phyloP scores from a whole-genome alignment of 345 rosid genomes.

The Draba incana region DNA sequence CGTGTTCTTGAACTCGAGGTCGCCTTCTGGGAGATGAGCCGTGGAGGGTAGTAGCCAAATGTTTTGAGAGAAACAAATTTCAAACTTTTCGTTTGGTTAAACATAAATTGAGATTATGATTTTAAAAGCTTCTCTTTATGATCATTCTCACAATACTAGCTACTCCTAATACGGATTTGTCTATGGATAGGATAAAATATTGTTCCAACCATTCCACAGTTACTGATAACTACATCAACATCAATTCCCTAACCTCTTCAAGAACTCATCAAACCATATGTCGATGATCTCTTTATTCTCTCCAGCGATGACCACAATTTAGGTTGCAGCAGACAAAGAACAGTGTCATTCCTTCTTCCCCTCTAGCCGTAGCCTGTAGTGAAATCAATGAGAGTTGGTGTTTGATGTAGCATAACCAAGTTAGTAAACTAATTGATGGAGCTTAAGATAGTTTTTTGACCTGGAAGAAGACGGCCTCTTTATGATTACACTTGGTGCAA shows the following conservation, averaged over 20 bases:
- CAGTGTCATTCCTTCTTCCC: conserved; percentile 91
- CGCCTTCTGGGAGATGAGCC: conserved; percentile 80
- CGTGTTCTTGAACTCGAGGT: conserved; percentile 67
- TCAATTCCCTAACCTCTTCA: conserved; percentile 14
- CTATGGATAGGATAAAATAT: neutral
- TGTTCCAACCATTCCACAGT: neutral
- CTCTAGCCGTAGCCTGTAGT: conserved; percentile 75
- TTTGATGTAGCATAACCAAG: neutral
- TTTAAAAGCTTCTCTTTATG: neutral
- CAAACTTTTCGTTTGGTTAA: too few relatives aligned
- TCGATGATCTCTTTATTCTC: conserved; percentile 49
- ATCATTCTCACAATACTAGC: conserved; percentile 2
- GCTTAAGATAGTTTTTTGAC: conserved; percentile 33
- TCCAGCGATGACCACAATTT: conserved; percentile 74
- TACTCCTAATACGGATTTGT: neutral
- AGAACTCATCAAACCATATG: conserved; percentile 4
- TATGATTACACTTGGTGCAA: conserved; percentile 54
- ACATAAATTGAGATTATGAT: too few relatives aligned
- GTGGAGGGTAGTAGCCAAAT: conserved; percentile 38
- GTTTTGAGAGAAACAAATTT: neutral
- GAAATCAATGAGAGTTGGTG: conserved; percentile 6
- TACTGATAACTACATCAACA: conserved; percentile 9
- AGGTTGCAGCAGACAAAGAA: conserved; percentile 91
- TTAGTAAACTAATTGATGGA: neutral
- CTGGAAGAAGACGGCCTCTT: conserved; percentile 82